Conservation (phyloP, 768 basidiomycete species). For the Serendipita indica region DNA sequence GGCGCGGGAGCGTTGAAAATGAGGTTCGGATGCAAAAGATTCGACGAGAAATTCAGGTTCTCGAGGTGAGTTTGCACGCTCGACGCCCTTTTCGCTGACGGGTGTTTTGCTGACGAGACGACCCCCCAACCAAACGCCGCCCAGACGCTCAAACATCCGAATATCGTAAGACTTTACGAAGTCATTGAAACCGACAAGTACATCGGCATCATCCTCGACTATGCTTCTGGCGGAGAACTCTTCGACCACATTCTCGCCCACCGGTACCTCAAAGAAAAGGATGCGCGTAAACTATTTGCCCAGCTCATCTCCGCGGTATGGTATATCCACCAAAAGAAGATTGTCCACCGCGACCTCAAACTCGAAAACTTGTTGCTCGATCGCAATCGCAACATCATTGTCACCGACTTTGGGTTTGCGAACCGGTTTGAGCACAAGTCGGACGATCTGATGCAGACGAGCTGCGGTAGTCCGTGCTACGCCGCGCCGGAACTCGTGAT, state of each 20-base stretch:
- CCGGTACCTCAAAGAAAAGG: constrained; percentile 85
- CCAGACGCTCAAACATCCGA: constrained; percentile 88
- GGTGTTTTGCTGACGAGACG: background rate
- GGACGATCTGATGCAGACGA: constrained; percentile 97
- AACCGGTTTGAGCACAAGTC: constrained; percentile 87
- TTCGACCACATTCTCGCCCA: constrained; percentile 99
- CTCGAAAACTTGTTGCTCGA: constrained; percentile 96
- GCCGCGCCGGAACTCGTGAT: constrained; percentile 97
- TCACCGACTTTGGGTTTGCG: constrained; percentile 98
- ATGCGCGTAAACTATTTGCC: constrained; percentile 90
- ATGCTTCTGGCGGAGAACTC: constrained; percentile 93
- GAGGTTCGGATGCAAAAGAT: constrained; percentile 84
- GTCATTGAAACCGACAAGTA: constrained; percentile 99
- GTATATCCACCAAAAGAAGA: constrained; percentile 98
- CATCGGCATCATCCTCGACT: constrained; percentile 97
- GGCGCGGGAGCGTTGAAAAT: constrained; percentile 81
- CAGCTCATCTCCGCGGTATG: constrained; percentile 97
- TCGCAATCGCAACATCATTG: constrained; percentile 94
- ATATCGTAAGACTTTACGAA: constrained; percentile 95
- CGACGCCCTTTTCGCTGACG: constrained; percentile 9
- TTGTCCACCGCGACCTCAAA: constrained; percentile 98
- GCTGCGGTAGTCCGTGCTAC: constrained; percentile 94
- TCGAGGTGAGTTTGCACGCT: constrained; percentile 48
- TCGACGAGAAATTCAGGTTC: constrained; percentile 92
- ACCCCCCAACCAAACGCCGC: background rate